phyloP scores from a whole-genome alignment of 2,329 filamentous ascomycete genomes.

The Venturia aucupariae region DNA sequence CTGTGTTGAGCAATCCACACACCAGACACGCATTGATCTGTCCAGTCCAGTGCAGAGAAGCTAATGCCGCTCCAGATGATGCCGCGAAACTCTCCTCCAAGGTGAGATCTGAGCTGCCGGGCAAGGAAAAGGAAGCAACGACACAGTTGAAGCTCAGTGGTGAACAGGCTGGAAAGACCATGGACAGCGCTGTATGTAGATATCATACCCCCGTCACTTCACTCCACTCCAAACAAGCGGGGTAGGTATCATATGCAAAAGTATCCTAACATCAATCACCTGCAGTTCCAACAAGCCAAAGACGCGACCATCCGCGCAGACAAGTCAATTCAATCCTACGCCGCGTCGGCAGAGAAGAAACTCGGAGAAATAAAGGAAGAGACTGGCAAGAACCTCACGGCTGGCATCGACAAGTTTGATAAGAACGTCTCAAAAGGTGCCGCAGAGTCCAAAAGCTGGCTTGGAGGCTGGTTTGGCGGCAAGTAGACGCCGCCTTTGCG shows the following conservation, averaged over 20 bases:
- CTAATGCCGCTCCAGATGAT: conserved; percentile 52
- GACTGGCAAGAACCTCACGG: conserved; percentile 42
- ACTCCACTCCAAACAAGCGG: background rate
- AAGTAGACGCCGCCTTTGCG: conserved; percentile 20
- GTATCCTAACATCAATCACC: background rate
- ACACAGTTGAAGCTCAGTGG: conserved; percentile 48
- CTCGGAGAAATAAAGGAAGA: conserved; percentile 58
- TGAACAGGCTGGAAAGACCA: conserved; percentile 39
- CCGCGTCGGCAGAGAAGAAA: conserved; percentile 49
- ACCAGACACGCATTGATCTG: too few relatives aligned
- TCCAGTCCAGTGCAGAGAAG: background rate
- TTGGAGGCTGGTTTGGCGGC: conserved; percentile 79
- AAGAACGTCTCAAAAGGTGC: conserved; percentile 70
- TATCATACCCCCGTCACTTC: too few relatives aligned
- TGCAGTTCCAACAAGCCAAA: conserved; percentile 32
- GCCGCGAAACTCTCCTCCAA: conserved; percentile 58
- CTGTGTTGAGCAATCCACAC: too few relatives aligned
- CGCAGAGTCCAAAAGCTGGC: conserved; percentile 70
- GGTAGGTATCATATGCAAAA: too few relatives aligned
- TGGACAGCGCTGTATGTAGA: conserved; percentile 52
- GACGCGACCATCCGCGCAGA: conserved; percentile 54
- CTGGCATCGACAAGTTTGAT: conserved; percentile 66
- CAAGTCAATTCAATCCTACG: conserved; percentile 45
- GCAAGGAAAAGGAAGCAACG: conserved; percentile 52
- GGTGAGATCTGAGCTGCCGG: conserved; percentile 50